These are phyloP conservation scores for Hanseniaspora uvarum DNA, from an alignment of 1,139 yeast species.

Conservation along the genomic window DNA sequence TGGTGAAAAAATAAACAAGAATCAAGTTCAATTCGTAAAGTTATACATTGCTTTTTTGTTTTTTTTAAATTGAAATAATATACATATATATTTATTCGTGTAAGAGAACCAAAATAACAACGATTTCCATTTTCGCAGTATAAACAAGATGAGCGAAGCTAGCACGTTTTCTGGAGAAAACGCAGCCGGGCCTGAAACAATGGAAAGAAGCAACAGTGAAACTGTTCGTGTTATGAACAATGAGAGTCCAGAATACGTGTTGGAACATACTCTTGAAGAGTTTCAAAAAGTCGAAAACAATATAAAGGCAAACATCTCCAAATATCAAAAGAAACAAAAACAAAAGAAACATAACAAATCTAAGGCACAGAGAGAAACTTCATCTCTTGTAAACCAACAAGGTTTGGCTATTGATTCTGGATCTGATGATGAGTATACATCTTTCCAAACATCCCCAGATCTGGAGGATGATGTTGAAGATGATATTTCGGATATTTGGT, in stretches of 20 bases:
- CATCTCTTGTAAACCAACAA: not conserved
- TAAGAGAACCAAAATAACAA: too few species aligned
- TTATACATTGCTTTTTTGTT: too few species aligned
- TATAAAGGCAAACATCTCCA: not conserved
- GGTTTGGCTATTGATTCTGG: not conserved
- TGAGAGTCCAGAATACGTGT: slow-evolving; percentile 28
- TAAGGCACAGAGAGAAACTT: not conserved
- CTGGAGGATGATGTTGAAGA: slow-evolving; percentile 19
- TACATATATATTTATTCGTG: too few species aligned
- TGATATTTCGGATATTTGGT: slow-evolving; percentile 21
- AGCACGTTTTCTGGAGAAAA: not conserved
- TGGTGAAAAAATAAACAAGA: too few species aligned
- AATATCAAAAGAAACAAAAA: not conserved
- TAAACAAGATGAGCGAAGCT: not conserved
- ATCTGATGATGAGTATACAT: not conserved
- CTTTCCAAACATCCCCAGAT: not conserved
- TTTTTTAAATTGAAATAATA: too few species aligned
- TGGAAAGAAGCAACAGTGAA: not conserved
- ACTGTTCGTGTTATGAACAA: slow-evolving; percentile 19
- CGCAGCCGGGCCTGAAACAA: not conserved
- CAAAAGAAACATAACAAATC: not conserved
- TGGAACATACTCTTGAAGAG: slow-evolving; percentile 22
- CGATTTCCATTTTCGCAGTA: too few species aligned
- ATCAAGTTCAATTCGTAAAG: too few species aligned
- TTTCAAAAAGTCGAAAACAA: slow-evolving; percentile 10